Evolutionary conservation across 768 basidiomycete species (phyloP), one percentile per base, ranked within the genome.

Genomic region (Russula ochroleuca): DNA sequence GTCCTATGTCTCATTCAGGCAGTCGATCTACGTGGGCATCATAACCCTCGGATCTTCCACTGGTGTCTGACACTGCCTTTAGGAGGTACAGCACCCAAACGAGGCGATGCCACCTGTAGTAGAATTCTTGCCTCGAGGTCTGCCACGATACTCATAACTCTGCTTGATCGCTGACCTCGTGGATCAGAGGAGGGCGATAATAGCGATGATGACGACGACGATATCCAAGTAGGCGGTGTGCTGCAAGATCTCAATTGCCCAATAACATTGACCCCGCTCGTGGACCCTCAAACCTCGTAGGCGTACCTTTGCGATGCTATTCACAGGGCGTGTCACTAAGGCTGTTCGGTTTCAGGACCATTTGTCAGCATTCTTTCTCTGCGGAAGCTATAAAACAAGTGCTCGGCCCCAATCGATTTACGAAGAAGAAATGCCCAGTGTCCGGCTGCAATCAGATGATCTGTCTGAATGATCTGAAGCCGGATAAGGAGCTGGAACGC

Each of bases 241-340:
- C 88, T 86, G 7, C 89, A 91, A 70, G 86, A 85, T 69, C 92
- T 86, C 78, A 87, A 84, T 60, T 96, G 94, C 68, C 94, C 94
- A 2, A 76, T 98, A 55, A 85, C 88, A 0, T 78, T 94, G 49
- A 81, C 77, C 2, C 72, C 80, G 15, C 79, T 92, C 43, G 79
- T 79, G 23, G 79, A 96, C 56, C 93, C 95, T 2, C 77, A 90
- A 63, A 92, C 88, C 4, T 93, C 91, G 94, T 95, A 71, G 60
- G 88, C 78, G 5, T 53, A 59, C 43, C 43, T 37, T 37, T 53
- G 23, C 21, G 23, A 37, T 49, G 19, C 31, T 61, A 28, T 6
- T 50, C 37, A 28, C 59, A 21, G 28, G 51, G 62, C 58, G 48
- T 40, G 28, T 33, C 38, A 40, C 66, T 60, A 56, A 58, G 28